phyloP scores from a whole-genome alignment of 495 filamentous ascomycete species.

The Aspergillus heteromorphus region DNA sequence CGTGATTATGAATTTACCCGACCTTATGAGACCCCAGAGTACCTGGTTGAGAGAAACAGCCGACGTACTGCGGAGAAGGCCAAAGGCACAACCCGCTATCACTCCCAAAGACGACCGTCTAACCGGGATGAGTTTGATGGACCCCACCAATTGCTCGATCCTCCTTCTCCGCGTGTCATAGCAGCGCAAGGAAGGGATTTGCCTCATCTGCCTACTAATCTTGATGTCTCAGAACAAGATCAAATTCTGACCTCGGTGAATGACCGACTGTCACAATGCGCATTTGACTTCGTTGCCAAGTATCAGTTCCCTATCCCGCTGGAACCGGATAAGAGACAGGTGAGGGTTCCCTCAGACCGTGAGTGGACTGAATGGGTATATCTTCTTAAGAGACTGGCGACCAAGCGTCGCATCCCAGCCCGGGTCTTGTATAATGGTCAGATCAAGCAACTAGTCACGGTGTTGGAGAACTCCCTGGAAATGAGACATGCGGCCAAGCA shows the following conservation, averaged over 20 bases:
- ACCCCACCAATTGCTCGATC: constrained; percentile 70
- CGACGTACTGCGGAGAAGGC: constrained; percentile 37
- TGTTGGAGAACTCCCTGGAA: constrained; percentile 77
- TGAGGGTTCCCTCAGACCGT: constrained; percentile 71
- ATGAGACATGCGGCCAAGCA: constrained; percentile 82
- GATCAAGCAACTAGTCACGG: constrained; percentile 81
- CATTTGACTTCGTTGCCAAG: constrained; percentile 83
- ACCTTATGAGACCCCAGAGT: constrained; percentile 34
- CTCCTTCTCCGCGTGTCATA: constrained; percentile 57
- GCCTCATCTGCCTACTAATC: constrained; percentile 74
- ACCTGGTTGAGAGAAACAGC: constrained; percentile 36
- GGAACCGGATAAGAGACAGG: constrained; percentile 71
- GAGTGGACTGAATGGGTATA: constrained; percentile 94
- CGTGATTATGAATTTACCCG: constrained; percentile 29
- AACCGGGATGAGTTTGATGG: constrained; percentile 88
- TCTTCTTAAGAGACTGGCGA: constrained; percentile 77
- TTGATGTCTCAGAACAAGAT: constrained; percentile 79
- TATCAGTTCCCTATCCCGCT: constrained; percentile 85
- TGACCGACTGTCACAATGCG: constrained; percentile 76
- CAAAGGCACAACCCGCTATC: constrained; percentile 46
- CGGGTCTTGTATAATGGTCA: constrained; percentile 80
- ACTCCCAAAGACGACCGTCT: constrained; percentile 66
- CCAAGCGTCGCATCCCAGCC: constrained; percentile 77
- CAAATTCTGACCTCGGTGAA: constrained; percentile 73
- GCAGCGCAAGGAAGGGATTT: constrained; percentile 72